Percentiles rank a stretch among this genome's conserved stretches.
Evolutionary conservation across 2,329 filamentous ascomycete genomes (phyloP).

Genomic region (Grosmannia serpens): DNA sequence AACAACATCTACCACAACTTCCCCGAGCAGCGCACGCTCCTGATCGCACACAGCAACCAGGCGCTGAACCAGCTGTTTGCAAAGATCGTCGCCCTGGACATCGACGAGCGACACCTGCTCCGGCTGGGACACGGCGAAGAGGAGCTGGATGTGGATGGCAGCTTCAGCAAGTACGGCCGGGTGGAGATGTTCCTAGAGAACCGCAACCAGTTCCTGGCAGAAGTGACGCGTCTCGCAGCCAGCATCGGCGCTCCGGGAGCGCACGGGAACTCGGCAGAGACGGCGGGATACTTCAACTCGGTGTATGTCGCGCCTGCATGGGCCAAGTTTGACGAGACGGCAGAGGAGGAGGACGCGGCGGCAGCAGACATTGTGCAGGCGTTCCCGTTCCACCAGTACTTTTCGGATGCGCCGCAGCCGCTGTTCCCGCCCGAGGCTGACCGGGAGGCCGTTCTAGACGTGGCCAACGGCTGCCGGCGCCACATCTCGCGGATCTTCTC

Average conservation of each 20-base stretch:
- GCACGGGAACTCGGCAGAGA: conserved; percentile 94
- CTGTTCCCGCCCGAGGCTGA: conserved; percentile 60
- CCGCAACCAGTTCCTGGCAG: conserved; percentile 61
- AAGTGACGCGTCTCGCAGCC: conserved; percentile 75
- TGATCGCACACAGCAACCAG: conserved; percentile 96
- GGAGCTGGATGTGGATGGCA: conserved; percentile 74
- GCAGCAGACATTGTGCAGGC: conserved; percentile 52
- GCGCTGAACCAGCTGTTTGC: conserved; percentile 95
- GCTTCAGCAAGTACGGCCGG: conserved; percentile 86
- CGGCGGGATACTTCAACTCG: conserved; percentile 88
- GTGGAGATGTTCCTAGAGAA: conserved; percentile 94
- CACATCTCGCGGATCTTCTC: conserved; percentile 87
- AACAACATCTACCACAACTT: conserved; percentile 99
- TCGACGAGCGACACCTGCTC: conserved; percentile 87
- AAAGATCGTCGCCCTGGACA: conserved; percentile 93
- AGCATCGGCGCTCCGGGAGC: conserved; percentile 82
- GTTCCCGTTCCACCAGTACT: conserved; percentile 86
- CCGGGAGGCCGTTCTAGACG: conserved; percentile 58
- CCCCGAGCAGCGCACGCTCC: conserved; percentile 76
- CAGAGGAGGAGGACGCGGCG: conserved; percentile 43
- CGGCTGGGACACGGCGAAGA: conserved; percentile 92
- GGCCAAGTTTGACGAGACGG: conserved; percentile 66
- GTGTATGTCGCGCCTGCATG: conserved; percentile 85
- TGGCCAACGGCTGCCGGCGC: conserved; percentile 73
- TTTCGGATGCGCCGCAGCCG: conserved; percentile 75